phyloP scores from a whole-genome alignment of 2,329 filamentous ascomycete species.

The Botrytis sinoallii region DNA sequence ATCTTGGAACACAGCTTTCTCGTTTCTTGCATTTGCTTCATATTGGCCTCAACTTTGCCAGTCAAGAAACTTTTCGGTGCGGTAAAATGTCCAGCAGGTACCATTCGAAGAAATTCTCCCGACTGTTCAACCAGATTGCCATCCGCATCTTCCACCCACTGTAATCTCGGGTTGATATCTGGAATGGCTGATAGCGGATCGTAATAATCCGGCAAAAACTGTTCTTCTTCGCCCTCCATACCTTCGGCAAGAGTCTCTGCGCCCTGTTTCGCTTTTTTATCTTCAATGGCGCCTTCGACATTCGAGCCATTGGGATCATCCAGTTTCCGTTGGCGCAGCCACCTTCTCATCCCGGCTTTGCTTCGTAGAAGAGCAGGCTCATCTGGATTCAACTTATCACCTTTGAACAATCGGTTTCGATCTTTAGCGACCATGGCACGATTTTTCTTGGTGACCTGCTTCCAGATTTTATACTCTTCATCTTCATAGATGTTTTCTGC shows the following conservation, averaged over 20 bases:
- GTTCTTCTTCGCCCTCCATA: slow-evolving; percentile 80
- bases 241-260: slow-evolving; percentile 85
- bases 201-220: slow-evolving; percentile 90
- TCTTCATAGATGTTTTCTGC: slow-evolving; percentile 79
- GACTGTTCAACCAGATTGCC: slow-evolving; percentile 85
- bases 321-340: slow-evolving; percentile 74
- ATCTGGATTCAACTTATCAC: slow-evolving; percentile 78
- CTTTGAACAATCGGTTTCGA: slow-evolving; percentile 80
- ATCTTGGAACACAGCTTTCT: slow-evolving; percentile 95
- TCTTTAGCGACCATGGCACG: slow-evolving; percentile 83
- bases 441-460: slow-evolving; percentile 97
- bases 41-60: slow-evolving; percentile 82
- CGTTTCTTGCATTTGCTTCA: slow-evolving; percentile 94
- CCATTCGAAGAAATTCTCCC: slow-evolving; percentile 77
- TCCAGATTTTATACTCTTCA: slow-evolving; percentile 97
- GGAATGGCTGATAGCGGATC: slow-evolving; percentile 82
- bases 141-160: slow-evolving; percentile 87
- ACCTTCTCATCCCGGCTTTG: slow-evolving; percentile 86
- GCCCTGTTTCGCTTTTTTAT: slow-evolving; percentile 48
- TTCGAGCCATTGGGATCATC: slow-evolving; percentile 50
- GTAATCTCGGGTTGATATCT: slow-evolving; percentile 72
- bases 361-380: slow-evolving; percentile 82
- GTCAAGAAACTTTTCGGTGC: slow-evolving; percentile 71
- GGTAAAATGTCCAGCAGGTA: slow-evolving; percentile 71
- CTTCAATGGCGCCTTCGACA: slow-evolving; percentile 45